Evolutionary conservation across 2,329 filamentous ascomycete species (phyloP).

Genomic region (Pyrenochaeta sp.): DNA sequence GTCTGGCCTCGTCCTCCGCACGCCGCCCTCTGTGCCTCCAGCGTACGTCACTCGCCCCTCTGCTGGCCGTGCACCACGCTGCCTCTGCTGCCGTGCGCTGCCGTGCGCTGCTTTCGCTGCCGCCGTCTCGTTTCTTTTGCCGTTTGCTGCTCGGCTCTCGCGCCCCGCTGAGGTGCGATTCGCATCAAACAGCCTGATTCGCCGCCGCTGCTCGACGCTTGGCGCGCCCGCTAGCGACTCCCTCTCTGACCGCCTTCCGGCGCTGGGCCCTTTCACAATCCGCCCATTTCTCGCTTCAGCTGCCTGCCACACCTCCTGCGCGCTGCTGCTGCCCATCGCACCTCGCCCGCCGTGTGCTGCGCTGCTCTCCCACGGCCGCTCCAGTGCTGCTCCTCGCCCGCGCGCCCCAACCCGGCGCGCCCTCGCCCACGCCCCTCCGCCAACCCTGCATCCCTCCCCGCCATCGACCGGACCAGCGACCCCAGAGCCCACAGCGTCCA

Average conservation of each 20-base stretch:
- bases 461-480: slow-evolving; percentile 34
- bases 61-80: slow-evolving; percentile 19
- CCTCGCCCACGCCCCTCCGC: too few species aligned
- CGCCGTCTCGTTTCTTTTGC: slow-evolving; percentile 21
- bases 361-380: slow-evolving; percentile 9
- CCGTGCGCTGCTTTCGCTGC: background rate
- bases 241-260: slow-evolving; percentile 40
- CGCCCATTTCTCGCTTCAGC: slow-evolving; percentile 22
- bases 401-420: too few species aligned
- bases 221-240: slow-evolving; percentile 28
- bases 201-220: slow-evolving; percentile 31
- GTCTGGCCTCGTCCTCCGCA: slow-evolving; percentile 23
- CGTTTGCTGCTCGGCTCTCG: slow-evolving; percentile 26
- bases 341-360: slow-evolving; percentile 9
- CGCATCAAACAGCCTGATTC: slow-evolving; percentile 32
- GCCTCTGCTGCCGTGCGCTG: slow-evolving; percentile 6
- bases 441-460: slow-evolving; percentile 36
- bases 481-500: slow-evolving; percentile 31
- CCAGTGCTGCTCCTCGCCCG: slow-evolving; percentile 8
- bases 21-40: slow-evolving; percentile 6
- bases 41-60: slow-evolving; percentile 28
- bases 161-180: slow-evolving; percentile 20
- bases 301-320: slow-evolving; percentile 18
- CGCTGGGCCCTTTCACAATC: slow-evolving; percentile 22
- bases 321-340: slow-evolving; percentile 18